Evolutionary conservation across 192 early-diverging fungal genomes (phyloP).

Genomic region (Coemansia sp.): DNA sequence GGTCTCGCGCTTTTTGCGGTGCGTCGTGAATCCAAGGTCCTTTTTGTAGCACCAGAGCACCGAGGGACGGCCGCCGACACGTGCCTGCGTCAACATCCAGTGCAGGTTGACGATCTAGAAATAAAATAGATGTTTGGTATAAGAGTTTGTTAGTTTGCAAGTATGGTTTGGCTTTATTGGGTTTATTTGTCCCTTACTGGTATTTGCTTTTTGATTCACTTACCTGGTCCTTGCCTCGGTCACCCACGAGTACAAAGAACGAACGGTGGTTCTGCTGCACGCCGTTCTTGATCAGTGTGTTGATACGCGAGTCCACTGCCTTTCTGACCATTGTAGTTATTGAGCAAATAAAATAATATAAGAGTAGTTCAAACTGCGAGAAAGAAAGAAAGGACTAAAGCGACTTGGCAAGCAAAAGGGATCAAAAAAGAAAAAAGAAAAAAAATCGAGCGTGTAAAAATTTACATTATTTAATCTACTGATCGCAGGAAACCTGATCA

Average conservation of each 20-base stretch:
- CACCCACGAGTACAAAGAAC: conserved; percentile 96
- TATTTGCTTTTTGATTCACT: conserved; percentile 5
- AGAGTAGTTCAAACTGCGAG: no score
- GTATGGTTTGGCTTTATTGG: neutral
- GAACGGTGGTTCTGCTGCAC: conserved; percentile 90
- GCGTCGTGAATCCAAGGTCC: conserved; percentile 91
- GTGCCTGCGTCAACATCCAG: conserved; percentile 91
- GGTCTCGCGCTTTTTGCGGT: conserved; percentile 95
- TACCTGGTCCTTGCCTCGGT: conserved; percentile 87
- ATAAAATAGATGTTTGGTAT: neutral
- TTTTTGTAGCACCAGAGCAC: conserved; percentile 99
- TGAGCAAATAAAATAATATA: neutral
- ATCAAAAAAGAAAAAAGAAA: conserved; percentile 1
- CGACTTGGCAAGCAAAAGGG: no score
- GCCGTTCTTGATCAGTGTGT: conserved; percentile 87
- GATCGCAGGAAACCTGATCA: no score
- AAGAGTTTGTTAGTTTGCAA: neutral
- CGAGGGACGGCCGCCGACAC: conserved; percentile 82
- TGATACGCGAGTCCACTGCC: conserved; percentile 91
- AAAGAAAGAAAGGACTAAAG: neutral
- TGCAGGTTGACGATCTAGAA: conserved; percentile 92
- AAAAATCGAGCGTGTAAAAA: neutral
- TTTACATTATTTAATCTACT: no score
- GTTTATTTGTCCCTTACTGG: no score
- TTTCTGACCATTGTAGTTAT: conserved; percentile 66